Percentiles rank a stretch among this genome's conserved stretches.
Evolutionary conservation across 768 basidiomycete species (phyloP).

Genomic region (Boletus pseudo-olivaceus): DNA sequence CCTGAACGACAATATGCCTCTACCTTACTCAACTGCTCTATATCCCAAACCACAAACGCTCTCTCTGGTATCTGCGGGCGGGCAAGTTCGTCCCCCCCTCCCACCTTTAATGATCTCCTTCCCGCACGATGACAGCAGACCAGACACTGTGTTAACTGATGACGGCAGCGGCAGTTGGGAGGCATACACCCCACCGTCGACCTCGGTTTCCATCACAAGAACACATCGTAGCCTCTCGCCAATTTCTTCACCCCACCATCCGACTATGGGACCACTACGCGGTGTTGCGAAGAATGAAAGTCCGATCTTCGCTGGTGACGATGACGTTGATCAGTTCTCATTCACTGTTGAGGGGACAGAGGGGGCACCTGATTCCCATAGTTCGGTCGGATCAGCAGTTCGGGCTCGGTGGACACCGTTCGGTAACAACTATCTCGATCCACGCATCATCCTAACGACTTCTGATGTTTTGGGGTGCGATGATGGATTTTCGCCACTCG

Average conservation of each 20-base stretch:
- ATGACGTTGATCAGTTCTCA: constrained; percentile 51
- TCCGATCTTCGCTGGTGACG: constrained; percentile 44
- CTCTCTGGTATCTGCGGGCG: constrained; percentile 32
- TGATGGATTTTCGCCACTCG: constrained; percentile 43
- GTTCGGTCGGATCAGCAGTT: constrained; percentile 8
- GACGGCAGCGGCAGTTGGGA: constrained; percentile 54
- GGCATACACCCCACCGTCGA: constrained; percentile 60
- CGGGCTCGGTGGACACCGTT: constrained; percentile 32
- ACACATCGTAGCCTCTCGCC: constrained; percentile 38
- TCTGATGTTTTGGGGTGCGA: constrained; percentile 32
- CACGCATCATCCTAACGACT: constrained; percentile 31
- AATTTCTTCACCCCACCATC: constrained; percentile 17
- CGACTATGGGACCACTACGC: constrained; percentile 37
- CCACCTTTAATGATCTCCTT: constrained; percentile 41
- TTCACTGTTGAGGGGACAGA: constrained; percentile 35
- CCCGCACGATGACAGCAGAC: constrained; percentile 49
- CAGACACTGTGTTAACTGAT: constrained; percentile 48
- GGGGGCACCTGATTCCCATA: constrained; percentile 10
- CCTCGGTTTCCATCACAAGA: constrained; percentile 46
- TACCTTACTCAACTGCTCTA: constrained; percentile 10
- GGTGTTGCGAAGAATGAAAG: constrained; percentile 31
- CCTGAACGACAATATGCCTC: constrained; percentile 18
- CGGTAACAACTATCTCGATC: constrained; percentile 25
- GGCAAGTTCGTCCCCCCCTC: constrained; percentile 44
- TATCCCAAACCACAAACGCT: constrained; percentile 19